A percentile compares a stretch with the other conserved stretches of the same genome.
Conservation (phyloP, 2,329 filamentous ascomycete genomes). For the Phaeosphaeria sp. region DNA sequence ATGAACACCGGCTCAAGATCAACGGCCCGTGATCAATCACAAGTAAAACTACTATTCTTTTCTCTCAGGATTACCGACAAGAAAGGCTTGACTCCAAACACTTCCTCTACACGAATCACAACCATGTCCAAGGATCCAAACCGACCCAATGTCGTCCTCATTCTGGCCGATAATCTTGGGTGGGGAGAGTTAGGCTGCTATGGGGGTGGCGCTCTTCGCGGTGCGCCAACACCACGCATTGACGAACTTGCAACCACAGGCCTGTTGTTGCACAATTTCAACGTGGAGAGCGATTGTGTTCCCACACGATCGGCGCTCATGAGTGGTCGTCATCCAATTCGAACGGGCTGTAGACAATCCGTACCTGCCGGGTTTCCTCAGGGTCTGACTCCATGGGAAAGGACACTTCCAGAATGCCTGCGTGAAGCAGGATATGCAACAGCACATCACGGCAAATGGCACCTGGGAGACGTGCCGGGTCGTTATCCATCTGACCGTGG, state of each 20-base stretch:
- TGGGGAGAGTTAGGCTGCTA: neutral
- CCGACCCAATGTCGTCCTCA: neutral
- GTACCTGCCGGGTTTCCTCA: neutral
- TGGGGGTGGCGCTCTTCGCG: neutral
- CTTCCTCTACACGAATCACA: neutral
- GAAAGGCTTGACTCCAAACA: neutral
- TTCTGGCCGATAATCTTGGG: neutral
- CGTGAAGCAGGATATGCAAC: neutral
- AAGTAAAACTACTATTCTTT: neutral
- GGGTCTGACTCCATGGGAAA: neutral
- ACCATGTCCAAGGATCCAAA: neutral
- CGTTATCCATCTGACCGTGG: neutral
- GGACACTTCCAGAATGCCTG: neutral
- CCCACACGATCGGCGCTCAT: neutral
- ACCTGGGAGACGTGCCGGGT: neutral
- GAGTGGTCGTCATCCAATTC: neutral
- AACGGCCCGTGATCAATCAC: neutral
- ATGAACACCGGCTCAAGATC: neutral
- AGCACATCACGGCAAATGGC: neutral
- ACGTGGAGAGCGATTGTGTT: neutral
- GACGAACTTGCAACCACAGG: neutral
- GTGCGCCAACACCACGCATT: neutral
- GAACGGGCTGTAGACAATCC: neutral
- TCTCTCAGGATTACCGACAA: neutral
- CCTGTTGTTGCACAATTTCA: neutral